Evolutionary conservation across 495 filamentous ascomycete species (phyloP).

Genomic region (Hypoxylon fuscum): DNA sequence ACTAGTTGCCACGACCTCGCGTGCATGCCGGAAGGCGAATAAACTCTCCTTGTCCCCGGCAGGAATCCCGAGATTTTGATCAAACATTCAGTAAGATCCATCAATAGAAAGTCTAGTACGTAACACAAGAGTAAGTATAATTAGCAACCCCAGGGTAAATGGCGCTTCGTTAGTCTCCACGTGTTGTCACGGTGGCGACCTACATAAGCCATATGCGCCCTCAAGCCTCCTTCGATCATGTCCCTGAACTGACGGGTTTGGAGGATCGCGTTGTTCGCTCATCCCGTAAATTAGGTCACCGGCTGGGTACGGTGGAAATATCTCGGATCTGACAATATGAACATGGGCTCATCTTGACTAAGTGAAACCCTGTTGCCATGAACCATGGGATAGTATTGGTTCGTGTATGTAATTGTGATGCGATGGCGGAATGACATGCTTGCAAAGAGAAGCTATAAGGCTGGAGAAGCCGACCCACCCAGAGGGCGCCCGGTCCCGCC

Average conservation of each 20-base stretch:
- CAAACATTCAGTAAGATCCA: not conserved
- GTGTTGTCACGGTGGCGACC: too few species aligned
- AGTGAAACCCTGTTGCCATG: slow-evolving; percentile 4
- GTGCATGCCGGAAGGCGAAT: slow-evolving; percentile 15
- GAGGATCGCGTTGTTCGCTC: slow-evolving; percentile 93
- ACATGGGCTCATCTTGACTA: slow-evolving; percentile 32
- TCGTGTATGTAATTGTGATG: slow-evolving; percentile 23
- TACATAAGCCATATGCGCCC: not conserved
- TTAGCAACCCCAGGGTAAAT: not conserved
- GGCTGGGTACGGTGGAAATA: not conserved
- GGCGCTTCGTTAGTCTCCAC: slow-evolving; percentile 10
- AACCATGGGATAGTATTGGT: slow-evolving; percentile 24
- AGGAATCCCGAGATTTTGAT: slow-evolving; percentile 1
- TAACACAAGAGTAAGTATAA: slow-evolving; percentile 8
- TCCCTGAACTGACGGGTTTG: slow-evolving; percentile 97
- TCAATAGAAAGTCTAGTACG: not conserved
- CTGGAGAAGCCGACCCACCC: slow-evolving; percentile 32
- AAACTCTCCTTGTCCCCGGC: not conserved
- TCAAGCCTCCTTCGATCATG: slow-evolving; percentile 47
- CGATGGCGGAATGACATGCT: slow-evolving; percentile 31
- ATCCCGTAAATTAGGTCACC: not conserved
- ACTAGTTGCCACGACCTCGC: slow-evolving; percentile 14
- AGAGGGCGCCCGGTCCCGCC: slow-evolving; percentile 30
- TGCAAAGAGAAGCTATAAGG: slow-evolving; percentile 32
- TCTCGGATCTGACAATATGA: slow-evolving; percentile 11